Conservation (phyloP, 129 eudicot species). For the Centella asiatica region DNA sequence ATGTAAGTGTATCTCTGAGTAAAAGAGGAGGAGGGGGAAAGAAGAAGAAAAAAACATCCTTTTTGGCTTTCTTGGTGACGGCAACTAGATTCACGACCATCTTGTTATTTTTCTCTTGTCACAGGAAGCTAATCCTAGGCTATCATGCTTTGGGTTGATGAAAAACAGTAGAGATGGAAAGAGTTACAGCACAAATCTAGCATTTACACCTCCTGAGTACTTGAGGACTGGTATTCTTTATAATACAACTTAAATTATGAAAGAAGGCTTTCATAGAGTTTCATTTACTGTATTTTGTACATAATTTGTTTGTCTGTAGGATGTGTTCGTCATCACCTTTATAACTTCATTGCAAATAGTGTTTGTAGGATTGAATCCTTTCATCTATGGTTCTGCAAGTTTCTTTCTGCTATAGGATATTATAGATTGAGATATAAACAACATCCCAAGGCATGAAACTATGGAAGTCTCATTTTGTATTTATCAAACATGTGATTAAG, state of each 20-base stretch:
- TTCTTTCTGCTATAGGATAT: background rate
- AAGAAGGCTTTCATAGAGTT: background rate
- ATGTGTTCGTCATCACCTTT: too few species aligned
- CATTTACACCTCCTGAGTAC: slow-evolving; percentile 97
- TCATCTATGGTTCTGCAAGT: background rate
- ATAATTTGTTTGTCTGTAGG: too few species aligned
- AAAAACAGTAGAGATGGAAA: slow-evolving; percentile 95
- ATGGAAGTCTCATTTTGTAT: background rate
- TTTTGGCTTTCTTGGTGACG: slow-evolving; percentile 1
- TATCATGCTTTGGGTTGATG: slow-evolving; percentile 92
- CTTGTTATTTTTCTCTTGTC: slow-evolving; percentile 11
- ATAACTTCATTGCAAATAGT: background rate
- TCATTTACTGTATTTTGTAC: background rate
- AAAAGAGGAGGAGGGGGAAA: too few species aligned
- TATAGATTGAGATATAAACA: too few species aligned
- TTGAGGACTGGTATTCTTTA: slow-evolving; percentile 59
- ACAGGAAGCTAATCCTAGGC: slow-evolving; percentile 82
- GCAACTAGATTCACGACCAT: background rate
- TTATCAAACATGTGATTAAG: too few species aligned
- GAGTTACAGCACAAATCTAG: slow-evolving; percentile 94
- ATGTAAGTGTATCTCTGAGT: slow-evolving; percentile 37
- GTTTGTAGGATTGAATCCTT: background rate
- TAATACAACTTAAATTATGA: background rate
- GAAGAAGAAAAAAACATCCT: too few species aligned
- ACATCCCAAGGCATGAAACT: background rate